Conservation (phyloP, 306 rosid species). For the Dicorynia guianensis region DNA sequence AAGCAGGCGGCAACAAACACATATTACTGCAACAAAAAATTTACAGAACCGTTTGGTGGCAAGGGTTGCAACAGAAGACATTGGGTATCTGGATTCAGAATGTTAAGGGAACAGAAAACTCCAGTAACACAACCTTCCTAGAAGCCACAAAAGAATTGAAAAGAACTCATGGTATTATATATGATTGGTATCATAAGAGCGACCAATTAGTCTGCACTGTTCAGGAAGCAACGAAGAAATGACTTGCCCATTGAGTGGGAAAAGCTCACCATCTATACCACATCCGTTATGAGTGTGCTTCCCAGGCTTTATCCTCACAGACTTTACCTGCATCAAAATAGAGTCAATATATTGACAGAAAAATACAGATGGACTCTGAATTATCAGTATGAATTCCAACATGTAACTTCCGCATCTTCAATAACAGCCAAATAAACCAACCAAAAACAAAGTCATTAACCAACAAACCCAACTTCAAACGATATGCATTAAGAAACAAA, state of each 20-base stretch:
- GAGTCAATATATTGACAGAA: no score
- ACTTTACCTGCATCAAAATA: slow-evolving; percentile 73
- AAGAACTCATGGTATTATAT: slow-evolving; percentile 55
- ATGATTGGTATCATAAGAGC: slow-evolving; percentile 47
- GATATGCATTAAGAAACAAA: slow-evolving; percentile 22
- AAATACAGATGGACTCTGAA: slow-evolving; percentile 10
- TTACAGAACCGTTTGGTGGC: slow-evolving; percentile 57
- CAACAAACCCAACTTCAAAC: slow-evolving; percentile 9
- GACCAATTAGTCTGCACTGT: slow-evolving; percentile 98
- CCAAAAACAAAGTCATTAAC: slow-evolving; percentile 20
- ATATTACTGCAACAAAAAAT: slow-evolving; percentile 52
- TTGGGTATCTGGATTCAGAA: slow-evolving; percentile 42
- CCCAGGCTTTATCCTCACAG: slow-evolving; percentile 86
- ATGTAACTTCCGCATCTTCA: slow-evolving; percentile 20
- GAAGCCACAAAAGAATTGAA: slow-evolving; percentile 58
- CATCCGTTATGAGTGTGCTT: slow-evolving; percentile 92
- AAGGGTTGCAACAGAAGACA: slow-evolving; percentile 41
- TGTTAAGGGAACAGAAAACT: background rate
- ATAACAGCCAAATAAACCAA: slow-evolving; percentile 30
- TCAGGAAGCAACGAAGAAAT: slow-evolving; percentile 91
- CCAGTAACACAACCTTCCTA: slow-evolving; percentile 40
- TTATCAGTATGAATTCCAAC: slow-evolving; percentile 34
- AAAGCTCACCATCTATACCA: slow-evolving; percentile 98
- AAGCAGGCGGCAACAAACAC: slow-evolving; percentile 46
- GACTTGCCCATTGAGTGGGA: slow-evolving; percentile 84